Evolutionary conservation across 495 filamentous ascomycete genomes (phyloP).

Genomic region (Penicillium dipodomyicola): DNA sequence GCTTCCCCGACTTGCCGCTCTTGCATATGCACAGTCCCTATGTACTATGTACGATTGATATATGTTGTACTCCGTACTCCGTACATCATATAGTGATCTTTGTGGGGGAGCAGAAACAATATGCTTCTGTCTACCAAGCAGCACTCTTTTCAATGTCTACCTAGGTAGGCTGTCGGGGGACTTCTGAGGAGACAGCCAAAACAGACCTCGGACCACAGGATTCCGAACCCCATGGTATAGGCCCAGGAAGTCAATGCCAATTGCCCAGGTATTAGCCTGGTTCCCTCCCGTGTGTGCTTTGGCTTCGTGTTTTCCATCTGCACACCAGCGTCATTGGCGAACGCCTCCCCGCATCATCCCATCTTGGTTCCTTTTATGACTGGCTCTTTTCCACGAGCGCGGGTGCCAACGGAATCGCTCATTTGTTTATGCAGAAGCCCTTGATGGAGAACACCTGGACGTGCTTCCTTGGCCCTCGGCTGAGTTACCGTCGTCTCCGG

Average conservation of each 20-base stretch:
- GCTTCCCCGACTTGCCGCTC: neutral
- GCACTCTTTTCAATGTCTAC: neutral
- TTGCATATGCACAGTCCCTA: neutral
- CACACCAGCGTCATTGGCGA: conserved; percentile 13
- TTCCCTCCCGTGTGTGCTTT: neutral
- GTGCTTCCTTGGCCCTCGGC: conserved; percentile 4
- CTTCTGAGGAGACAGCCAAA: neutral
- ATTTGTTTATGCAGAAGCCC: neutral
- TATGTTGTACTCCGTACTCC: neutral
- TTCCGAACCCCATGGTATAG: neutral
- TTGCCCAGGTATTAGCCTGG: neutral
- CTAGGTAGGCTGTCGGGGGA: neutral
- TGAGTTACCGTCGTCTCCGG: conserved; percentile 6
- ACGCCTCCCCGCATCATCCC: conserved; percentile 16
- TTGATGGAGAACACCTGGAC: neutral
- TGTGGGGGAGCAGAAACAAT: neutral
- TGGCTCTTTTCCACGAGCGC: neutral
- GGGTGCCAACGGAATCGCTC: neutral
- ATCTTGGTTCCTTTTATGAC: conserved; percentile 8
- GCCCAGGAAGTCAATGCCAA: neutral
- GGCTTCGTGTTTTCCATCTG: conserved; percentile 2
- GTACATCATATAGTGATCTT: neutral
- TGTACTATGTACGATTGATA: neutral
- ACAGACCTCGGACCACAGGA: neutral
- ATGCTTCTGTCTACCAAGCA: neutral